A percentile compares a stretch with the other conserved stretches of the same genome.
phyloP scores from a whole-genome alignment of 352 stramenopile species.

The Globisporangium parvum region DNA sequence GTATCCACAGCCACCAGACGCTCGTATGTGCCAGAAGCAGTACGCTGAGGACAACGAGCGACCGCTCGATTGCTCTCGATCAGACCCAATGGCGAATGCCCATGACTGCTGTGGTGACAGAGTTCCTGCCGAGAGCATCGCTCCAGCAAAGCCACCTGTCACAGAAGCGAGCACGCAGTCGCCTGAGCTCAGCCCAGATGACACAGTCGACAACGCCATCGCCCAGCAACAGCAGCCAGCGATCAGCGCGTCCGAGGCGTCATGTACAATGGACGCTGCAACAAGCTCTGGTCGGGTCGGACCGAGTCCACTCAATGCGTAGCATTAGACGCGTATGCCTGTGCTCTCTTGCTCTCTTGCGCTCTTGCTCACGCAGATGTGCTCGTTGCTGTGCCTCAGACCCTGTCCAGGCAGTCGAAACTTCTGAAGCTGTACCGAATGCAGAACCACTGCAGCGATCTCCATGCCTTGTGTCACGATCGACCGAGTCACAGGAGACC shows the following conservation, averaged over 20 bases:
- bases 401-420: no score
- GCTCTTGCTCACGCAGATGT: no score
- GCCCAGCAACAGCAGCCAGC: not conserved
- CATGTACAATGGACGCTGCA: no score
- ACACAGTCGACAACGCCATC: no score
- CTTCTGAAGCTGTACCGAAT: not conserved
- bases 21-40: no score
- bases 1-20: constrained; percentile 5
- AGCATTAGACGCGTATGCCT: no score
- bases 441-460: not conserved
- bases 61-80: not conserved
- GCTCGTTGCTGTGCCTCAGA: no score
- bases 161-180: not conserved
- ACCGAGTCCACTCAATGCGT: no score
- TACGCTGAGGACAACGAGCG: not conserved
- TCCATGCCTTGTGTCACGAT: not conserved
- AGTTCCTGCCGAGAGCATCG: not conserved
- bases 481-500: constrained; percentile 2
- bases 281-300: no score
- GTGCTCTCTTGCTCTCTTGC: no score
- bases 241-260: not conserved
- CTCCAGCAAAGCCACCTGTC: not conserved
- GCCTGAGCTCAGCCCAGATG: not conserved
- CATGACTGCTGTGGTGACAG: no score
- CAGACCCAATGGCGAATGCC: not conserved